phyloP scores from a whole-genome alignment of 2,329 filamentous ascomycete species.

The Phialocephala subalpina region DNA sequence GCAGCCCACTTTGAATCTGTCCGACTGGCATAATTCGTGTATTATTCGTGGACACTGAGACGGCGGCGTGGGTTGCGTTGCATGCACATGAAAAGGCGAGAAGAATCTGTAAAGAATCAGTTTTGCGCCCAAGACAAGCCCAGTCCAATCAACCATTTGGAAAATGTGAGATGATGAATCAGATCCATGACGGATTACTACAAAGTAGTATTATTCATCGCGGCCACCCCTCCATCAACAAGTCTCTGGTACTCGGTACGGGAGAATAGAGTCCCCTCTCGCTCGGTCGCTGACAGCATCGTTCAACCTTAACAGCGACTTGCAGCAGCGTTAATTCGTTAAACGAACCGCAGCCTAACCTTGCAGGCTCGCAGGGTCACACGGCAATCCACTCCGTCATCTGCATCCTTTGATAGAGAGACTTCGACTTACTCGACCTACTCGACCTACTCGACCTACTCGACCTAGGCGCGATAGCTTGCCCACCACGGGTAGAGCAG shows the following conservation, averaged over 20 bases:
- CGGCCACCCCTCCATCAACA: not conserved
- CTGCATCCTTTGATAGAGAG: conserved; percentile 14
- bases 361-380: not conserved
- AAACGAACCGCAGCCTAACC: no score
- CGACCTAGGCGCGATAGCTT: not conserved
- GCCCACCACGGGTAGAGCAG: not conserved
- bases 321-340: no score
- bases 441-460: not conserved
- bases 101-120: conserved; percentile 5
- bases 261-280: not conserved
- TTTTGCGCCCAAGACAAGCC: no score
- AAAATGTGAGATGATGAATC: not conserved
- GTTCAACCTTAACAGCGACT: conserved; percentile 5
- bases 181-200: conserved; percentile 8
- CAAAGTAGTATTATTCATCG: no score
- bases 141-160: conserved; percentile 1
- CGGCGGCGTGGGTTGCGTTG: conserved; percentile 9
- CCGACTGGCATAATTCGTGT: conserved; percentile 11
- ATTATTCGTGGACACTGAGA: conserved; percentile 9
- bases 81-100: conserved; percentile 4
- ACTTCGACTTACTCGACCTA: conserved; percentile 12
- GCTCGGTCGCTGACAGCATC: not conserved
- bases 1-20: conserved; percentile 21
- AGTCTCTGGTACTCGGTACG: not conserved
- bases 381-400: conserved; percentile 11